Percentiles rank a stretch among this genome's conserved stretches.
Evolutionary conservation across 2,329 filamentous ascomycete species (phyloP).

Genomic region (Aspergillus clavatus): DNA sequence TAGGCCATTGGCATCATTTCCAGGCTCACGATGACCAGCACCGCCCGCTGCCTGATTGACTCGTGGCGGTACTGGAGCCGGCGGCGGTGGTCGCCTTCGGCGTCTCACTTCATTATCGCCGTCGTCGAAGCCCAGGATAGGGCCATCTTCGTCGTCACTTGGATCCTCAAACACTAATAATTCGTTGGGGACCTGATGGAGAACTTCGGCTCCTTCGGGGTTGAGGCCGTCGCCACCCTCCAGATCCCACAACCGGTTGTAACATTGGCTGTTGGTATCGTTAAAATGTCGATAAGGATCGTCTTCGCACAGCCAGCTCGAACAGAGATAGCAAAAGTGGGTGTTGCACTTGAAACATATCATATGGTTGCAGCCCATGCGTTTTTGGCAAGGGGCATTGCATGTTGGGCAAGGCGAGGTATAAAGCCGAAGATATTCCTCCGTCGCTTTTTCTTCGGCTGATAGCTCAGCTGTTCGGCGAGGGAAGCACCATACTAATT

Average conservation of each 20-base stretch:
- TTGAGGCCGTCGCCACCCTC: slow-evolving; percentile 67
- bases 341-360: slow-evolving; percentile 82
- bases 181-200: slow-evolving; percentile 38
- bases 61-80: slow-evolving; percentile 38
- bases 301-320: slow-evolving; percentile 71
- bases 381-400: slow-evolving; percentile 78
- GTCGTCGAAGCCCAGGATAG: slow-evolving; percentile 22
- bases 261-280: slow-evolving; percentile 63
- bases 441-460: slow-evolving; percentile 77
- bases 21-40: slow-evolving; percentile 24
- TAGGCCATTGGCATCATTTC: slow-evolving; percentile 19
- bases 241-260: slow-evolving; percentile 83
- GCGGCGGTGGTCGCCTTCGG: slow-evolving; percentile 33
- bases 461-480: slow-evolving; percentile 64
- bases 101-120: slow-evolving; percentile 24
- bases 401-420: slow-evolving; percentile 90
- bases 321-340: slow-evolving; percentile 94
- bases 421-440: slow-evolving; percentile 75
- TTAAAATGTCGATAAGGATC: slow-evolving; percentile 93
- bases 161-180: slow-evolving; percentile 36
- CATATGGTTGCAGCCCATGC: slow-evolving; percentile 95
- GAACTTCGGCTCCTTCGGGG: slow-evolving; percentile 37
- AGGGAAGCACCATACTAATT: slow-evolving; percentile 67
- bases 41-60: slow-evolving; percentile 26
- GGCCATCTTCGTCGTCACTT: slow-evolving; percentile 27